Percentiles rank a stretch among this genome's conserved stretches.
These are phyloP conservation scores for Gaertneriomyces semiglobifer DNA, from an alignment of 192 early-diverging fungal genomes.

Conservation along the genomic window DNA sequence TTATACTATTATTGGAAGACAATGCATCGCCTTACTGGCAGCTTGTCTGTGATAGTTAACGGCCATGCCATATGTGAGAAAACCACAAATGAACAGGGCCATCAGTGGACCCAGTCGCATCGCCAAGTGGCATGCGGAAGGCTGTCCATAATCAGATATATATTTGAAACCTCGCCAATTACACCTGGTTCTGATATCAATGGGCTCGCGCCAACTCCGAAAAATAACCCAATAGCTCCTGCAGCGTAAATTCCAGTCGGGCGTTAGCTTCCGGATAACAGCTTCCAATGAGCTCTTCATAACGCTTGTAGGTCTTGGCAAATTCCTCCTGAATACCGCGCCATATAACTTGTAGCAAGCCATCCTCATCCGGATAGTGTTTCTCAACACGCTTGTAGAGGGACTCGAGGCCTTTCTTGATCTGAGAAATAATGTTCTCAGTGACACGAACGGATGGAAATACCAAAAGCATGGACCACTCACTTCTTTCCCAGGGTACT, in stretches of 20 bases:
- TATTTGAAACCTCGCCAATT: too few species aligned
- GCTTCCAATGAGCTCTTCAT: constrained; percentile 74
- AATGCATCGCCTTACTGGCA: too few species aligned
- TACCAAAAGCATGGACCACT: not conserved
- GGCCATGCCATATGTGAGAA: too few species aligned
- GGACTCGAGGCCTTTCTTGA: constrained; percentile 73
- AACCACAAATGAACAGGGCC: too few species aligned
- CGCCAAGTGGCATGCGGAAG: too few species aligned
- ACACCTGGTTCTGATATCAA: constrained; percentile 17
- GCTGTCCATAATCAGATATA: too few species aligned
- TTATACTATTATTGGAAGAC: too few species aligned
- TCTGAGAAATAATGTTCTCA: constrained; percentile 32
- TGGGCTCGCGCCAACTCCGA: constrained; percentile 64
- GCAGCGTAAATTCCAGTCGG: constrained; percentile 81
- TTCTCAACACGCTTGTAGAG: constrained; percentile 92
- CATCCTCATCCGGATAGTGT: constrained; percentile 80
- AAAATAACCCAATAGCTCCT: constrained; percentile 71
- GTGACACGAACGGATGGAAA: not conserved
- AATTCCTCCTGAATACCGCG: constrained; percentile 84
- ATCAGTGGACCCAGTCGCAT: too few species aligned
- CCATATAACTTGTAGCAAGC: constrained; percentile 86
- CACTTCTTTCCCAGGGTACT: constrained; percentile 81
- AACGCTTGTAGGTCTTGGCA: constrained; percentile 70
- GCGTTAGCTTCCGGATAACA: constrained; percentile 85
- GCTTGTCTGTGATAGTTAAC: too few species aligned